A percentile compares a stretch with the other conserved stretches of the same genome.
phyloP scores from a whole-genome alignment of 805 yeast genomes.

The Tetrapisispora taiwanensis region DNA sequence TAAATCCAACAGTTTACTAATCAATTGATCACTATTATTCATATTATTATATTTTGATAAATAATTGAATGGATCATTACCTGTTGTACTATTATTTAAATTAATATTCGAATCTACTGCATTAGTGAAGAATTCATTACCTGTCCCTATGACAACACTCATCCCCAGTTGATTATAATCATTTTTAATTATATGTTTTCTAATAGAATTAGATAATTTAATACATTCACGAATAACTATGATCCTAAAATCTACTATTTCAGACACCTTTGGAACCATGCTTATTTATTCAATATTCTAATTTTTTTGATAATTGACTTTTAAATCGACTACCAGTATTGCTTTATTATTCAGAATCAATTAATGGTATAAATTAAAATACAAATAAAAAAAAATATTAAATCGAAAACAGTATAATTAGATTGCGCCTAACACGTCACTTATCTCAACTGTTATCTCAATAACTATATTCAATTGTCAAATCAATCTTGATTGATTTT shows the following conservation, averaged over 20 bases:
- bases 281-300: no score
- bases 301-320: no score
- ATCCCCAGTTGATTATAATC: constrained; percentile 47
- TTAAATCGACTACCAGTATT: no score
- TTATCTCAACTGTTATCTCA: no score
- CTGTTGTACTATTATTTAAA: constrained; percentile 8
- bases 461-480: no score
- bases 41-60: constrained; percentile 22
- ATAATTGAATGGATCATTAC: constrained; percentile 24
- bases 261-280: background rate
- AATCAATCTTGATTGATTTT: no score
- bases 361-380: no score
- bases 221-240: constrained; percentile 84
- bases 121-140: constrained; percentile 41
- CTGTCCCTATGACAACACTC: constrained; percentile 72
- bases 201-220: constrained; percentile 76
- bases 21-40: constrained; percentile 33
- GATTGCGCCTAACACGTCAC: no score
- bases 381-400: no score
- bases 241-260: constrained; percentile 64
- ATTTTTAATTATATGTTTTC: constrained; percentile 69
- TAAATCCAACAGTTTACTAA: background rate
- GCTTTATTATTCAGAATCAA: no score
- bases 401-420: no score
- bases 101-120: constrained; percentile 30